Conservation (phyloP, 768 basidiomycete genomes). For the Xerocomellus chrysenteron region DNA sequence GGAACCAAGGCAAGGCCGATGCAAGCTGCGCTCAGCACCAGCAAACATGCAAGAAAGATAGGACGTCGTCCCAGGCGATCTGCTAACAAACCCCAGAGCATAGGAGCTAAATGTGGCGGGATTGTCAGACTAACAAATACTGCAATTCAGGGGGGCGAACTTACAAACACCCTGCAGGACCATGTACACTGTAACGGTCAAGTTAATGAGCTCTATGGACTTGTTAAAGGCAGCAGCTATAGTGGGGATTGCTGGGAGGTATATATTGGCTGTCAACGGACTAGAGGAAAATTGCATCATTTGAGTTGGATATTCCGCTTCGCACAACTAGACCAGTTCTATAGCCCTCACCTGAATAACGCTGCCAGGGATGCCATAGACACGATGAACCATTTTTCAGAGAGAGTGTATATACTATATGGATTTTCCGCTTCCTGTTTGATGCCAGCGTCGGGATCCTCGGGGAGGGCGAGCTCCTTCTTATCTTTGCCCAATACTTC, state of each 20-base stretch:
- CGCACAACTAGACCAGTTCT: background rate
- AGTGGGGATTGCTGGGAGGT: slow-evolving; percentile 76
- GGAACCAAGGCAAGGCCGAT: slow-evolving; percentile 58
- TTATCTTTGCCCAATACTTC: background rate
- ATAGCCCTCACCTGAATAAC: slow-evolving; percentile 52
- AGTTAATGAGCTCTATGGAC: slow-evolving; percentile 69
- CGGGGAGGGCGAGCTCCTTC: background rate
- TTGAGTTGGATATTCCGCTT: background rate
- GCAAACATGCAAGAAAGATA: slow-evolving; percentile 60
- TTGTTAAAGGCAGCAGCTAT: slow-evolving; percentile 59
- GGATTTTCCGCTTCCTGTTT: background rate
- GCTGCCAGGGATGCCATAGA: slow-evolving; percentile 58
- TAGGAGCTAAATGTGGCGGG: slow-evolving; percentile 43
- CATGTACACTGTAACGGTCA: slow-evolving; percentile 70
- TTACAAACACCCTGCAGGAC: slow-evolving; percentile 47
- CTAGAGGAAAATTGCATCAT: slow-evolving; percentile 30
- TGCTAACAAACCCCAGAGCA: slow-evolving; percentile 62
- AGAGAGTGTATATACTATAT: slow-evolving; percentile 50
- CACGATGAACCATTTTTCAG: slow-evolving; percentile 73
- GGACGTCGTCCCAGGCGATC: slow-evolving; percentile 65
- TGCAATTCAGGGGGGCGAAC: slow-evolving; percentile 6
- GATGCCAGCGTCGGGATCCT: background rate
- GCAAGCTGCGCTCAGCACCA: slow-evolving; percentile 64
- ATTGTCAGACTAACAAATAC: background rate
- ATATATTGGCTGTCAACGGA: slow-evolving; percentile 74